Percentiles rank a stretch among this genome's conserved stretches.
phyloP scores from a whole-genome alignment of 2,329 filamentous ascomycete species.

The Pestalotiopsis sp. region DNA sequence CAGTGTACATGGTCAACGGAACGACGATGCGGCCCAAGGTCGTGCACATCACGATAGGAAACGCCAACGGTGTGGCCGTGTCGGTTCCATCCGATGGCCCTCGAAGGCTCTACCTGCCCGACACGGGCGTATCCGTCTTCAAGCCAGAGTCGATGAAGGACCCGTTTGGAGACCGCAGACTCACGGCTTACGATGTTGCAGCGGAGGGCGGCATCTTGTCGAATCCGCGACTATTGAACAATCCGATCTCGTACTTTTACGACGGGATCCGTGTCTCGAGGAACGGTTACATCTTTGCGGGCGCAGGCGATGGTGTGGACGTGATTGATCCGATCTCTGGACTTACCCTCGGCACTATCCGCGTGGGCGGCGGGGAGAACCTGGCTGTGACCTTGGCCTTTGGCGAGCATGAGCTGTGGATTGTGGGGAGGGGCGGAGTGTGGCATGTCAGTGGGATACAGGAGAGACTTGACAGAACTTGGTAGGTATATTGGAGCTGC shows the following conservation, averaged over 20 bases:
- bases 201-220: neutral
- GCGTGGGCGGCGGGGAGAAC: neutral
- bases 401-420: constrained; percentile 3
- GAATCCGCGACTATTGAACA: neutral
- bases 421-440: neutral
- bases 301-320: neutral
- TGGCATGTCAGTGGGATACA: neutral
- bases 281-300: neutral
- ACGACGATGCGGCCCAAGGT: neutral
- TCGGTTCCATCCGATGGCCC: neutral
- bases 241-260: neutral
- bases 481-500: neutral
- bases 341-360: constrained; percentile 1
- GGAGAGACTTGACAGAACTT: neutral
- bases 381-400: neutral
- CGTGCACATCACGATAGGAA: constrained; percentile 4
- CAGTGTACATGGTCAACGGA: neutral
- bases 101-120: neutral
- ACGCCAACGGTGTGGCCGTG: constrained; percentile 1
- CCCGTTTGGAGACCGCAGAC: neutral
- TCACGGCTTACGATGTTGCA: neutral
- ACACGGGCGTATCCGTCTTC: constrained; percentile 4
- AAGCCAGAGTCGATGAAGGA: neutral
- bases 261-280: neutral
- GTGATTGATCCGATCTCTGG: neutral